Conservation (phyloP, 345 rosid species). For the Populus ilicifolia region DNA sequence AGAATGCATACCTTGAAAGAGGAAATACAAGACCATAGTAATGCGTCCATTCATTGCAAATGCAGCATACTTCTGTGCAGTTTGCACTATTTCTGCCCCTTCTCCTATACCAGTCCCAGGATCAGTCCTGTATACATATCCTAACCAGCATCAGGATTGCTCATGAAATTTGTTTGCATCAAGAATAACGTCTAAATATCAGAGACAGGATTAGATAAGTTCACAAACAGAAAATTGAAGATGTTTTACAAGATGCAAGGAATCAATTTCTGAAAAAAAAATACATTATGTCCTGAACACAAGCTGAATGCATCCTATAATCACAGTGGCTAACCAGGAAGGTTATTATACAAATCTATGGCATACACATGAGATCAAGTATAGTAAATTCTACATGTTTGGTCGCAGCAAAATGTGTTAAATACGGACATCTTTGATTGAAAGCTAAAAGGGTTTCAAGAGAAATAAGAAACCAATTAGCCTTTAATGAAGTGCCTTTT, state of each 20-base stretch:
- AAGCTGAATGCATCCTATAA: not conserved
- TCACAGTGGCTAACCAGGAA: not conserved
- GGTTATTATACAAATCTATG: not conserved
- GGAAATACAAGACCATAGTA: not conserved
- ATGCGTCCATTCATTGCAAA: not conserved
- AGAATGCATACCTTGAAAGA: not conserved
- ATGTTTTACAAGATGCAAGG: not conserved
- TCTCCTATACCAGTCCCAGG: not conserved
- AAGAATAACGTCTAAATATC: not conserved
- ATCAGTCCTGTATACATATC: not conserved
- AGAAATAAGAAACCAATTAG: not conserved
- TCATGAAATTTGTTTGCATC: not conserved
- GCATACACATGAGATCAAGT: constrained; percentile 1
- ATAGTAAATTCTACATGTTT: constrained; percentile 2
- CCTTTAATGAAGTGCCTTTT: constrained; percentile 9
- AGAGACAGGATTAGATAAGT: not conserved
- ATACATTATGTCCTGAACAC: not conserved
- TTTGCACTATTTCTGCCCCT: not conserved
- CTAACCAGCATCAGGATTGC: not conserved
- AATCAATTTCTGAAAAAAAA: not conserved
- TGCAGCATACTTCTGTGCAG: not conserved
- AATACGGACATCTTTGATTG: not conserved
- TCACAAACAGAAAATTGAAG: not conserved
- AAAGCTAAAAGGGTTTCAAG: not conserved
- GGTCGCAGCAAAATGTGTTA: not conserved